Base-by-base conservation (phyloP, 768 basidiomycete species). In the Agaricus subrufescens region DNA sequence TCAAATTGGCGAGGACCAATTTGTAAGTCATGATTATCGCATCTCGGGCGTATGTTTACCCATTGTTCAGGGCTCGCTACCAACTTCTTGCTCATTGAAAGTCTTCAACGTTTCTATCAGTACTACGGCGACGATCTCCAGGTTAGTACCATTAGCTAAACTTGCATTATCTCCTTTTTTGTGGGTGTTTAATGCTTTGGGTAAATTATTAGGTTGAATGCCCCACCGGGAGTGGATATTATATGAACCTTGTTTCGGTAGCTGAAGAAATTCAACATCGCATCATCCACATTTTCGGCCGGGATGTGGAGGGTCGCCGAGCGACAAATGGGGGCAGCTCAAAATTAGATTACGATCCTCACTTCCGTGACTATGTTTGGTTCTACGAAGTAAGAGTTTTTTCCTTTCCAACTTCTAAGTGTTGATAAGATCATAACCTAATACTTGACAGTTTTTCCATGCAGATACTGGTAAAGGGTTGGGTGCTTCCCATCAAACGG, bases 221-320 rank as follows among this genome's bases (percentile, higher is more conserved):
- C 65, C 97, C 97, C 4, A 94, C 93, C 0, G 94, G 94, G 27
- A 91, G 88, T 60, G 97, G 97, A n/a, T 95, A 97, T 62, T 93
- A 87, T 71, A 98, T 98, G 94, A 91, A 94, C 67, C 84, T 99
- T 7, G 91, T 88, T 9, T 81, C 84, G 56, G 94, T 96, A 19
- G 94, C 97, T 4, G 96, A 98, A 65, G 97, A 99, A 70, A 94
- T 99, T 54, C 97, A 98, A 70, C 96, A 98, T 67, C 87, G 97
- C n/a, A 86, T 98, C 59, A 99, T 98, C 54, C 94, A 98, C 69
- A 94, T 99, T 63, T 99, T 99, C 65, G 87, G 91, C n/a, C 85
- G 94, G 27, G 96, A 99, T 66, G 69, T 82, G 59, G 81, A 91
- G 58, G 94, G 95, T 9, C 80, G 83, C 58, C 79, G 97, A 40